A percentile compares a stretch with the other conserved stretches of the same genome.
Evolutionary conservation across 1,139 yeast genomes (phyloP).

Genomic region (Casaregolazyma suthepensis): DNA sequence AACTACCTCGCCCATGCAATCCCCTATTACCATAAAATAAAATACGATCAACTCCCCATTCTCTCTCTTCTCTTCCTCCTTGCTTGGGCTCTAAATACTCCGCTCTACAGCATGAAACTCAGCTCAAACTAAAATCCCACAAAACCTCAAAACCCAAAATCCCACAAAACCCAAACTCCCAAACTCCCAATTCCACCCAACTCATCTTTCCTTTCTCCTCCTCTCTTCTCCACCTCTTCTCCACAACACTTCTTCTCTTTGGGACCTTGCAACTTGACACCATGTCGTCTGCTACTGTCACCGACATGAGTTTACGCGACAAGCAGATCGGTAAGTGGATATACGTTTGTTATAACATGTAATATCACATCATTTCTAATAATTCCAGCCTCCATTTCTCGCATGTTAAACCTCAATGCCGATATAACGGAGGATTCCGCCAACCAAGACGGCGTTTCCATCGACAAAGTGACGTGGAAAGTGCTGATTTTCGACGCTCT

Average conservation of each 20-base stretch:
- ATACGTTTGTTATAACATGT: neutral
- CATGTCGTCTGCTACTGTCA: slow-evolving; percentile 4
- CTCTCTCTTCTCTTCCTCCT: no score
- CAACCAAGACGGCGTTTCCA: slow-evolving; percentile 28
- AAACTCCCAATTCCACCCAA: neutral
- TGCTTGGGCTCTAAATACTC: no score
- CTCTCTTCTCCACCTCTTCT: neutral
- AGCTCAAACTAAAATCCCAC: no score
- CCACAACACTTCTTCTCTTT: neutral
- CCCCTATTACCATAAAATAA: no score
- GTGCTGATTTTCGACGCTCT: slow-evolving; percentile 78
- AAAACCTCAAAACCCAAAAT: neutral
- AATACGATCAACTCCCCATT: no score
- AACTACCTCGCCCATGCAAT: no score
- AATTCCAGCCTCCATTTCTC: slow-evolving; percentile 51
- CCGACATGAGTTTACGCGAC: slow-evolving; percentile 33
- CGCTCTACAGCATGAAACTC: no score
- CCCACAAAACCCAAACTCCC: neutral
- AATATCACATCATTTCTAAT: neutral
- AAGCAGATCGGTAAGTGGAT: slow-evolving; percentile 36
- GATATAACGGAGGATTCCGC: slow-evolving; percentile 35
- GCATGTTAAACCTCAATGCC: slow-evolving; percentile 75
- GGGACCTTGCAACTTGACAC: slow-evolving; percentile 1
- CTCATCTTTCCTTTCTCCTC: neutral
- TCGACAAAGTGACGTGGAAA: slow-evolving; percentile 61